Base-by-base conservation (phyloP, 805 yeast genomes). In the Teunomyces funiuensis region DNA sequence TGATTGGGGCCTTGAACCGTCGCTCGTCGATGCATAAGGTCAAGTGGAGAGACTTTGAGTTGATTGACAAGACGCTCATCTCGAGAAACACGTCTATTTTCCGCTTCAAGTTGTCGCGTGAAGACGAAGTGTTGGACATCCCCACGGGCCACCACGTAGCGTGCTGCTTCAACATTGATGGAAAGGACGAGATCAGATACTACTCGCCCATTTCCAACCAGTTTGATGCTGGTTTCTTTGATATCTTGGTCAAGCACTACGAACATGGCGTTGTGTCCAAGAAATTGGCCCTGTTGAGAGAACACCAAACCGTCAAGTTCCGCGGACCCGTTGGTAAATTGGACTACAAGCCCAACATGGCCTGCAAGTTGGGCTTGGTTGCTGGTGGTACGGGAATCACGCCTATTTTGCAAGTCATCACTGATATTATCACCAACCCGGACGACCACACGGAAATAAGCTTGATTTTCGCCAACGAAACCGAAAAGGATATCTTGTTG, bases 311-410 rank as follows among this genome's bases (percentile, higher is more conserved):
- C 15, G 85, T 85, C 14, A 76, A 77, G 46, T 85, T 86, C 55
- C 78, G 80, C 60, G 95, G 95, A 1, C 89, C 93, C 13, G 85
- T 85, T 37, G 93, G 95, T 11, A 74, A 82, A 58, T 79, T 86
- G 62, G 61, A 77, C 25, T 83, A 83, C 58, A 43, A 55, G 29
- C 51, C 73, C 18, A 83, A 83, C 56, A 75, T 79, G 68, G 83
- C 80, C 29, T 75, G 75, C 46, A 77, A 80, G 45, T 71, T 86
- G 43, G 80, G 82, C 14, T 73, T 86, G 66, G 71, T 86, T 51
- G 91, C 90, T 6, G 95, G 93, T 51, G 95, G 95, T 14, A 80
- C 91, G 0, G 95, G 97, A 39, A 83, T 90, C 48, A 88, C 97
- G 6, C 97, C 97, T 28, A 82, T 88, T 65, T 74, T 85, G 55